Percentiles rank a stretch among this genome's conserved stretches.
Conservation (phyloP, 129 eudicot genomes). For the Arctium lappa region DNA sequence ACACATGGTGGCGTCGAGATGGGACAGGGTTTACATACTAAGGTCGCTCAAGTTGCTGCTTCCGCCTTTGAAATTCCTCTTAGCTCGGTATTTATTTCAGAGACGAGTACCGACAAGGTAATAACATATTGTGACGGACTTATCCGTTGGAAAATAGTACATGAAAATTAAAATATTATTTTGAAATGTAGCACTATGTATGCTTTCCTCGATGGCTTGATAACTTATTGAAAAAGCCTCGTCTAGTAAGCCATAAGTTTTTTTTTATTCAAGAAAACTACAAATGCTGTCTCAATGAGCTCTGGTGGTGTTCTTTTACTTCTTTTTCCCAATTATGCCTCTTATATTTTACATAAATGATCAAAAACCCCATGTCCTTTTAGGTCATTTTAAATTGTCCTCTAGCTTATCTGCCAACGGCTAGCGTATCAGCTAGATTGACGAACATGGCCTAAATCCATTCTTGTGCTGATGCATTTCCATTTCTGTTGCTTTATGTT, state of each 20-base stretch:
- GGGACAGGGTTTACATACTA: constrained; percentile 99
- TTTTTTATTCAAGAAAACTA: no score
- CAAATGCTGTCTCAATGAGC: no score
- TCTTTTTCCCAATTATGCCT: no score
- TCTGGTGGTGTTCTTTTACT: no score
- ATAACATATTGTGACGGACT: neutral
- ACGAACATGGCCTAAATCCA: neutral
- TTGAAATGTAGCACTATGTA: neutral
- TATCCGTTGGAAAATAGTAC: neutral
- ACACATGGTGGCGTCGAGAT: constrained; percentile 99
- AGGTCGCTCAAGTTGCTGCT: constrained; percentile 95
- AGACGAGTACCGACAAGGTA: constrained; percentile 99
- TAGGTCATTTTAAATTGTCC: no score
- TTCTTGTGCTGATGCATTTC: neutral
- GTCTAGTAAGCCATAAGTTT: no score
- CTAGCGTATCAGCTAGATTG: neutral
- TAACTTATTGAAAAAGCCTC: no score
- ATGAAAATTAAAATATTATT: neutral
- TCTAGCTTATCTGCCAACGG: no score
- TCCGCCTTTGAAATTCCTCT: constrained; percentile 87
- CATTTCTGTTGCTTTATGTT: neutral
- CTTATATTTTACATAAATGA: no score
- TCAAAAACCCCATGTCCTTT: no score
- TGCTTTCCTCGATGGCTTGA: neutral
- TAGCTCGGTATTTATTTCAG: constrained; percentile 84